Evolutionary conservation across 164 flowering plant species (phyloP), one percentile per base, ranked within the genome.

Genomic region (Platanus orientalis): DNA sequence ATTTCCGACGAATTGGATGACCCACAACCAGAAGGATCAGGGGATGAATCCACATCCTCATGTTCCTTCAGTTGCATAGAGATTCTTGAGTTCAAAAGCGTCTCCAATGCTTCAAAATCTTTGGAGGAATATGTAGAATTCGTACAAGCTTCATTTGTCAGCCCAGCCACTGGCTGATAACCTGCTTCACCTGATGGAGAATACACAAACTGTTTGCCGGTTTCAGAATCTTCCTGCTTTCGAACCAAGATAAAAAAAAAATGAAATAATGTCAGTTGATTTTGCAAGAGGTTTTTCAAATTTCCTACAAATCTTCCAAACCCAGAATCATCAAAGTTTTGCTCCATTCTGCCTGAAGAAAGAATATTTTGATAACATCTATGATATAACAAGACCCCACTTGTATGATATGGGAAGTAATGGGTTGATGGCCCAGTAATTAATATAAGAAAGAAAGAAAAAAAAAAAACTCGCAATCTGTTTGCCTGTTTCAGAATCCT

Each of bases 1-100:
- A 70, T 48, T 30, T 80, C 79, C 28, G 42, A 63, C 17, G 75
- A 73, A 69, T 66, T 76, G 32, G 60, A 71, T 25, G 81, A 71
- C 25, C 56, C 57, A 51, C 48, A 36, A 1, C n/a, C 17, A 20
- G 75, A 71, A 30, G 64, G 20, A 9, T 73, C 64, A 9, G 72
- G 26, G 0, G 79, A 75, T 25, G 73, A 62, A 55, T 44, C 65
- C 23, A 11, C 28, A 5, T 39, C 57, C 12, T 70, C 65, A 25
- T 71, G 60, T 54, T 69, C 77, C 28, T 26, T 66, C 6, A 7
- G 39, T 40, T 68, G 63, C 40, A 56, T 28, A 7, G 69, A 60
- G 39, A 61, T 54, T 42, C 54, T 74, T 19, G 42, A 60, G 51
- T 69, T 61, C 74, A 70, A 74, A 12, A 69, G 55, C 16, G 27